Evolutionary conservation across 1,284 basidiomycete genomes (phyloP), one percentile per base, ranked within the genome.

Genomic region (Cutaneotrichosporon sp.): DNA sequence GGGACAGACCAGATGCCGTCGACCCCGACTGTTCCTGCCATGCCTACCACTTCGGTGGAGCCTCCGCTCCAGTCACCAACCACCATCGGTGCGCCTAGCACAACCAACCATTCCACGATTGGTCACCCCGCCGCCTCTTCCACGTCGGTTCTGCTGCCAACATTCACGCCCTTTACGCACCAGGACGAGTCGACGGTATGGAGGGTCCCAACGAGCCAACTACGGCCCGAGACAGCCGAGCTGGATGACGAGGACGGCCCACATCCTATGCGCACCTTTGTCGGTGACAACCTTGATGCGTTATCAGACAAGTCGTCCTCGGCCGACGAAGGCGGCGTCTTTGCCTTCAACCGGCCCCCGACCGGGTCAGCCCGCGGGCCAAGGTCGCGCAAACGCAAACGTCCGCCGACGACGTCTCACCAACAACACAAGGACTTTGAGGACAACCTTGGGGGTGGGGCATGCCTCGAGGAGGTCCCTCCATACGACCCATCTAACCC

Each of bases 401-500:
- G 42, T 30, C 23, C 18, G 7, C 23, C 4, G 14, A 41, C 40
- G n/a, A 43, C 42, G 15, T 23, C 42, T 17, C 26, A 30, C 26
- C 26, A 30, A 30, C 26, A n/a, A n/a, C n/a, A n/a, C n/a, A n/a
- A n/a, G n/a, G n/a, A n/a, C n/a, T n/a, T 10, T 30, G 26, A 5
- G 26, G 26, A 30, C 26, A 30, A 30, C 26, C 10, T 30, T 5
- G 26, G 26, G 7, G 10, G 26, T 30, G 26, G 26, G 7, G 26
- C 26, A 30, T 30, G 26, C 26, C 4, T 30, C 23, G 23, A 17
- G 15, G n/a, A 8, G 10, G 13, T 23, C 14, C 26, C 17, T 23
- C 42, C 23, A 26, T 70, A 67, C 48, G 67, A 70, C 46, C 46
- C 39, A 30, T 13, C 21, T 9, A 15, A 62, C 61, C 51, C 66